These are phyloP conservation scores for Tuber umbilicatum DNA, from an alignment of 495 filamentous ascomycete species.

Conservation along the genomic window DNA sequence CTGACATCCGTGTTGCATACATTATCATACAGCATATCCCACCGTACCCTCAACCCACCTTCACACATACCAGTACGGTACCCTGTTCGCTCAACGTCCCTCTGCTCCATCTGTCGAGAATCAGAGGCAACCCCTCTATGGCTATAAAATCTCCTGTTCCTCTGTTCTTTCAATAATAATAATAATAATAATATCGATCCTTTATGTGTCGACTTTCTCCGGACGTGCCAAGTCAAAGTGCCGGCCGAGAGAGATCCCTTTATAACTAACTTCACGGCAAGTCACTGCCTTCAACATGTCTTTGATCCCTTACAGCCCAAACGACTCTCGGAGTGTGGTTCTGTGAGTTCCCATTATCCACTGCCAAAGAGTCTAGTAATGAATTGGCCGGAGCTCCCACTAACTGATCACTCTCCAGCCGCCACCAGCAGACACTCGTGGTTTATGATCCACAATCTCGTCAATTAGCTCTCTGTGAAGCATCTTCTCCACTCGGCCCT, in stretches of 20 bases:
- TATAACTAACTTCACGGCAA: background rate
- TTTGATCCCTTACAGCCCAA: constrained; percentile 57
- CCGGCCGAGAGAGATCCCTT: background rate
- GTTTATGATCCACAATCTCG: constrained; percentile 79
- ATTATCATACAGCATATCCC: background rate
- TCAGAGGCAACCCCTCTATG: background rate
- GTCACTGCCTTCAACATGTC: constrained; percentile 48
- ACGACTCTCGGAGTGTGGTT: constrained; percentile 58
- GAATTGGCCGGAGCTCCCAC: background rate
- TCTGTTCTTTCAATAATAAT: background rate
- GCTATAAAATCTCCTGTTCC: background rate
- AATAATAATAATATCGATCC: background rate
- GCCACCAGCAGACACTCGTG: constrained; percentile 85
- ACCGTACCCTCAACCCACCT: background rate
- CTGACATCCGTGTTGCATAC: background rate
- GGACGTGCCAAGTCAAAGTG: constrained; percentile 1
- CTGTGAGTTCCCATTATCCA: constrained; percentile 48
- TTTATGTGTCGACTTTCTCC: background rate
- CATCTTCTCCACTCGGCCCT: constrained; percentile 42
- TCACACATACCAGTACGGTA: no score
- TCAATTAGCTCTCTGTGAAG: constrained; percentile 71
- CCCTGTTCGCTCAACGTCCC: background rate
- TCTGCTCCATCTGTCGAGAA: background rate
- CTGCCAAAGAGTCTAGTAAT: background rate
- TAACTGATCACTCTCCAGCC: constrained; percentile 50